phyloP scores from a whole-genome alignment of 495 filamentous ascomycete species.

The Penicillium cataractarum region DNA sequence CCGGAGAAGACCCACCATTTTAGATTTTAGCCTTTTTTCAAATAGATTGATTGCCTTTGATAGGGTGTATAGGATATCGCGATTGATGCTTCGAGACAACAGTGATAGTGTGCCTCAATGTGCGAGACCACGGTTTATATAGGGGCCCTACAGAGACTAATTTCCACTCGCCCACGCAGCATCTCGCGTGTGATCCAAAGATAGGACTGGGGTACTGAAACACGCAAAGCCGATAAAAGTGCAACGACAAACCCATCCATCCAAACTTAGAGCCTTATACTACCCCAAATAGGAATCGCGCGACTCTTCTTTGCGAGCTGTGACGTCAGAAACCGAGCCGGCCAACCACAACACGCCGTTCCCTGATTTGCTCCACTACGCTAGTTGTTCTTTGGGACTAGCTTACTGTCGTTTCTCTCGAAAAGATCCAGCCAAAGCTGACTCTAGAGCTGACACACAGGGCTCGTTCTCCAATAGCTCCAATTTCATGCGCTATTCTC shows the following conservation, averaged over 20 bases:
- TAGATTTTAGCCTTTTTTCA: background rate
- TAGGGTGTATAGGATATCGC: background rate
- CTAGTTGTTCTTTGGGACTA: background rate
- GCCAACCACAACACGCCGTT: slow-evolving; percentile 15
- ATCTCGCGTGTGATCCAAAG: slow-evolving; percentile 16
- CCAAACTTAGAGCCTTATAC: slow-evolving; percentile 14
- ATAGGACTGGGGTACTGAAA: slow-evolving; percentile 25
- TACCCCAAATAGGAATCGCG: slow-evolving; percentile 26
- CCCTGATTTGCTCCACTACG: background rate
- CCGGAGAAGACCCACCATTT: slow-evolving; percentile 1
- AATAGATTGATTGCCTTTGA: background rate
- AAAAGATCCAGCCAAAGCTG: background rate
- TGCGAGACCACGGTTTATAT: slow-evolving; percentile 10
- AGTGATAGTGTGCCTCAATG: background rate
- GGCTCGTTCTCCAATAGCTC: background rate
- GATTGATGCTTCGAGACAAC: background rate
- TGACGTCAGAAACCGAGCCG: slow-evolving; percentile 36
- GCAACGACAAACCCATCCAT: slow-evolving; percentile 16
- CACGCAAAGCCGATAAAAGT: slow-evolving; percentile 7
- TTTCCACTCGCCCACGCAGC: background rate
- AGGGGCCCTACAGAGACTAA: slow-evolving; percentile 1
- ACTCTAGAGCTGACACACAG: background rate
- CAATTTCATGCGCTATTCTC: background rate
- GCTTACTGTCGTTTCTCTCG: background rate
- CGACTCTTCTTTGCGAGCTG: background rate